Evolutionary conservation across 495 filamentous ascomycete genomes (phyloP).

Genomic region (Annulohypoxylon bovei): DNA sequence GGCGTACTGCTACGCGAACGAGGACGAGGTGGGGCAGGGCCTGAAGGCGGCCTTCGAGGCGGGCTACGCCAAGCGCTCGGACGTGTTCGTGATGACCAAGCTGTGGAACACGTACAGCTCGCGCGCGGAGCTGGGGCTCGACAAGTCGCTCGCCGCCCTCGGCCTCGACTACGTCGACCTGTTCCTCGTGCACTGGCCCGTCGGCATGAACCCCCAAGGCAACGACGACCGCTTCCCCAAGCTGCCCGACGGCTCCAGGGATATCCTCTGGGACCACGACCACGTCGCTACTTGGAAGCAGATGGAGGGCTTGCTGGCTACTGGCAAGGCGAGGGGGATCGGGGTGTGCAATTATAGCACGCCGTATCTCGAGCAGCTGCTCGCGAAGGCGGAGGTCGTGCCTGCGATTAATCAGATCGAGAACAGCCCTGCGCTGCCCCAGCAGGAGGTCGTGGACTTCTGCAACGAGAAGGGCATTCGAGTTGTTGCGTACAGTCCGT

Average conservation of each 20-base stretch:
- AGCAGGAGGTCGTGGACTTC: slow-evolving; percentile 84
- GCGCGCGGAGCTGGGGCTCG: slow-evolving; percentile 71
- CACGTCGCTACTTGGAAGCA: slow-evolving; percentile 80
- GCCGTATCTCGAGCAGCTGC: slow-evolving; percentile 75
- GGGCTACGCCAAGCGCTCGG: slow-evolving; percentile 75
- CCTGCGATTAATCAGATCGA: slow-evolving; percentile 95
- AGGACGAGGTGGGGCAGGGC: slow-evolving; percentile 65
- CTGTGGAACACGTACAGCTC: slow-evolving; percentile 83
- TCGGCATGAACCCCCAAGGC: slow-evolving; percentile 82
- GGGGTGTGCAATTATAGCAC: slow-evolving; percentile 87
- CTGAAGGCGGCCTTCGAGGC: slow-evolving; percentile 70
- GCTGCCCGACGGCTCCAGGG: slow-evolving; percentile 72
- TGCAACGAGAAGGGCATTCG: slow-evolving; percentile 78
- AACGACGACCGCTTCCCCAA: slow-evolving; percentile 82
- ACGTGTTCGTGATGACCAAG: slow-evolving; percentile 86
- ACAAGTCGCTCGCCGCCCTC: slow-evolving; percentile 75
- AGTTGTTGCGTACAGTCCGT: slow-evolving; percentile 78
- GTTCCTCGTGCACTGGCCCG: slow-evolving; percentile 83
- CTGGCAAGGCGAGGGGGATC: slow-evolving; percentile 78
- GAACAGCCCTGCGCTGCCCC: slow-evolving; percentile 84
- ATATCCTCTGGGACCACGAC: slow-evolving; percentile 70
- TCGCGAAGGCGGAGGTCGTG: slow-evolving; percentile 69
- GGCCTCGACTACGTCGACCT: slow-evolving; percentile 85
- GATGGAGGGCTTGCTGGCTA: slow-evolving; percentile 76
- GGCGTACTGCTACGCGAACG: slow-evolving; percentile 69